Percentiles rank a stretch among this genome's conserved stretches.
phyloP scores from a whole-genome alignment of 1,284 basidiomycete genomes.

The Rhodotorula sp. region DNA sequence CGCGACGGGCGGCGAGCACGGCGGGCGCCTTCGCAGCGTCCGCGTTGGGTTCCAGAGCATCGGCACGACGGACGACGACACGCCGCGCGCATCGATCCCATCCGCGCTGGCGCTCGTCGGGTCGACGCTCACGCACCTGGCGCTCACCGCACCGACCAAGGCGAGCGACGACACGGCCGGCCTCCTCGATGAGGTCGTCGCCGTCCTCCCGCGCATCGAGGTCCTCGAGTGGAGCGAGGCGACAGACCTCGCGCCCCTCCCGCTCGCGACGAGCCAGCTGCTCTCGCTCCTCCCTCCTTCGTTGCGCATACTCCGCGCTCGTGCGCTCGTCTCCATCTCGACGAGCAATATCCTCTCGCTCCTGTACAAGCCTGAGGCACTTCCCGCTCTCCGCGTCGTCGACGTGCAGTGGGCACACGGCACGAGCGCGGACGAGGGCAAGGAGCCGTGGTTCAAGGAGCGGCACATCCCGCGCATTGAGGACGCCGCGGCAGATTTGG shows the following conservation, averaged over 20 bases:
- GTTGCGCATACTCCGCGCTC: neutral
- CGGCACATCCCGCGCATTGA: conserved; percentile 15
- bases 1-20: neutral
- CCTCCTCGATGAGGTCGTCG: conserved; percentile 21
- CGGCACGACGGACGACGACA: conserved; percentile 33
- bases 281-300: conserved; percentile 1
- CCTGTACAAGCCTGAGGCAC: conserved; percentile 7
- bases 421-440: neutral
- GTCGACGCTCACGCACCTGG: conserved; percentile 5
- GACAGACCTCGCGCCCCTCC: neutral
- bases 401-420: conserved; percentile 16
- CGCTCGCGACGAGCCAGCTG: neutral
- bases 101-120: conserved; percentile 12
- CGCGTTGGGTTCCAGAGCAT: conserved; percentile 15
- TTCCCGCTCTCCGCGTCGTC: neutral
- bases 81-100: conserved; percentile 22
- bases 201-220: conserved; percentile 14
- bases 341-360: conserved; percentile 8
- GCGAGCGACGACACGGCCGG: conserved; percentile 11
- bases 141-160: conserved; percentile 18
- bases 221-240: conserved; percentile 24
- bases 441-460: conserved; percentile 15
- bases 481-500: conserved; percentile 7
- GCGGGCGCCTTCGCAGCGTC: neutral
- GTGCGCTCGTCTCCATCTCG: conserved; percentile 15